Evolutionary conservation across 2,329 filamentous ascomycete genomes (phyloP), one percentile per base, ranked within the genome.

Genomic region (Epichloe baconii): DNA sequence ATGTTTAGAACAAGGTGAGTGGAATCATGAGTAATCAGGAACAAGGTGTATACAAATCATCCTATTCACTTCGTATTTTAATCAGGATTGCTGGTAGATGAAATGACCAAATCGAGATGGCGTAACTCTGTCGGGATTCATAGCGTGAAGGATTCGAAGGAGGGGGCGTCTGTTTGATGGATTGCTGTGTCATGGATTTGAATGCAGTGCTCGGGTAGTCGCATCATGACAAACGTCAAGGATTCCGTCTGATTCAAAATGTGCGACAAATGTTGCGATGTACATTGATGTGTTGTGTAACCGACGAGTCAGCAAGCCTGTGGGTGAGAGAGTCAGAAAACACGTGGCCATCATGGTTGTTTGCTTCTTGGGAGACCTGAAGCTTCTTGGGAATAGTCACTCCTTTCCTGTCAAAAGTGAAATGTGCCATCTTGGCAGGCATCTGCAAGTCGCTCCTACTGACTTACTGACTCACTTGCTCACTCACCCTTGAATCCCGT

Each of bases 161-260:
- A 8, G 8, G 21, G 23, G 15, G 11, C 4, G 7, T n/a, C 37
- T 41, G 48, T 50, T 46, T 35, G 48, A 41, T 50, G 37, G 43
- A 14, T 12, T 46, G 46, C 23, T 17, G 47, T 52, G 37, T 15
- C 15, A 38, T 44, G 19, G 42, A 49, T 35, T 49, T 35, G 42
- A 52, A 38, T 38, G 35, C 37, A 36, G 41, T 19, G 35, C 10
- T 14, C 51, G 51, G 51, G 47, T 52, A 52, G 46, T 37, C 43
- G 42, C 51, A 43, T 52, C n/a, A 26, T 52, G 47, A 49, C 47
- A 52, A 52, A 48, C 50, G 50, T 23, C 44, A 40, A 47, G 44
- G 49, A 47, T 40, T 40, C 31, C 38, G 44, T 47, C 37, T 36
- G 11, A 23, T 44, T 37, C 49, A 21, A 37, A 34, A 40, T 50